Percentiles rank a stretch among this genome's conserved stretches.
These are phyloP conservation scores for Pulveroboletus frians DNA, from an alignment of 768 basidiomycete species.

Conservation along the genomic window DNA sequence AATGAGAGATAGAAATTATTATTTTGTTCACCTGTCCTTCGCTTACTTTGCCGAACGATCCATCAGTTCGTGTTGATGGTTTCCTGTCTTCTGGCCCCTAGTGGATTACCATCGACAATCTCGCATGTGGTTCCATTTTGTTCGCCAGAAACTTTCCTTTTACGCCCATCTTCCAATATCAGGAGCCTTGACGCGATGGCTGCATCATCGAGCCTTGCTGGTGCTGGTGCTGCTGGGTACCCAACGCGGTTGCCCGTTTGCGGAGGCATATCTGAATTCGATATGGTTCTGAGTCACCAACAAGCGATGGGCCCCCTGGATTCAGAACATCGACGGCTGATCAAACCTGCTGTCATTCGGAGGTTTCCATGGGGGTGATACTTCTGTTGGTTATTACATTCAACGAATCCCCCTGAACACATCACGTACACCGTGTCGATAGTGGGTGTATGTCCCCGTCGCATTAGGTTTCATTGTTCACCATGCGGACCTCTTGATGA, in stretches of 20 bases:
- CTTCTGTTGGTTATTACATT: constrained; percentile 3
- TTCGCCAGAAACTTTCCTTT: constrained; percentile 44
- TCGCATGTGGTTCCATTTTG: constrained; percentile 51
- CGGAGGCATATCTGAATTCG: constrained; percentile 19
- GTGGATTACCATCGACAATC: constrained; percentile 49
- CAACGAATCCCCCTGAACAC: constrained; percentile 50
- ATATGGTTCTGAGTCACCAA: constrained; percentile 59
- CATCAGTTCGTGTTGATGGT: constrained; percentile 47
- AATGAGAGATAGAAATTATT: constrained; percentile 46
- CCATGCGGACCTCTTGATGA: constrained; percentile 56
- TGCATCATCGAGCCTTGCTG: constrained; percentile 42
- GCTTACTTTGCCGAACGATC: constrained; percentile 56
- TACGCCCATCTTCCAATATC: constrained; percentile 39
- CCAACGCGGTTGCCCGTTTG: no score
- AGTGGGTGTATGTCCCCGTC: constrained; percentile 53
- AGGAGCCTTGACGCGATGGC: constrained; percentile 41
- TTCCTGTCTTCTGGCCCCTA: constrained; percentile 45
- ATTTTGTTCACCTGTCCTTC: constrained; percentile 46
- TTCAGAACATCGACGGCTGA: constrained; percentile 46
- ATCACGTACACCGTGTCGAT: constrained; percentile 55
- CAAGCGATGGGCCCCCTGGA: constrained; percentile 32
- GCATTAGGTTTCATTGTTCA: constrained; percentile 54
- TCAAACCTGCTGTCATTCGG: constrained; percentile 51
- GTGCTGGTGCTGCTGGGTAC: constrained; percentile 38
- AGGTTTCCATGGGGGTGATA: constrained; percentile 37